phyloP scores from a whole-genome alignment of 2,329 filamentous ascomycete genomes.

The Alternaria panax region DNA sequence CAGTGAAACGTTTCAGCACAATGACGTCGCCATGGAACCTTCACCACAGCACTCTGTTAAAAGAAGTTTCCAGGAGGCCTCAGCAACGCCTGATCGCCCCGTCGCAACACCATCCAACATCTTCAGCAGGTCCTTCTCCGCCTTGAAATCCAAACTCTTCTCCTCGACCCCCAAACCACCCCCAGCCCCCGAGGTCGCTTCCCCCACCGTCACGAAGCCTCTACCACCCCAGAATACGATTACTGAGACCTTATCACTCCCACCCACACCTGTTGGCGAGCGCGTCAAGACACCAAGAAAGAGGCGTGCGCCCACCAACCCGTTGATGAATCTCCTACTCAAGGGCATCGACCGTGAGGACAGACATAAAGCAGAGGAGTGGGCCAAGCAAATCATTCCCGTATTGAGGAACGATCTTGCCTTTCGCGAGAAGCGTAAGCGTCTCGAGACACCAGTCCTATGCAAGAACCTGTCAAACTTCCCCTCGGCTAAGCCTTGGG shows the following conservation, averaged over 20 bases:
- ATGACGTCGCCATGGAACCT: slow-evolving; percentile 5
- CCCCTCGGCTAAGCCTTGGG: slow-evolving; percentile 44
- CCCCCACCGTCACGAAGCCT: slow-evolving; percentile 20
- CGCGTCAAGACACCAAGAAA: slow-evolving; percentile 26
- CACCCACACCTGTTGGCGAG: slow-evolving; percentile 40
- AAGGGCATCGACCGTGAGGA: slow-evolving; percentile 32
- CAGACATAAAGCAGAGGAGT: slow-evolving; percentile 28
- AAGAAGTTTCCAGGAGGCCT: slow-evolving; percentile 7
- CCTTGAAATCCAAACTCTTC: slow-evolving; percentile 29
- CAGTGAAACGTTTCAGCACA: slow-evolving; percentile 4
- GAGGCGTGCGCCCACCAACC: slow-evolving; percentile 23
- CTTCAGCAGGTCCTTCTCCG: slow-evolving; percentile 32
- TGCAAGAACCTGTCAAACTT: slow-evolving; percentile 37
- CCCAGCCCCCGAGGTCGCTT: slow-evolving; percentile 7
- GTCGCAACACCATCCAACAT: slow-evolving; percentile 20
- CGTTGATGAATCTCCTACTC: slow-evolving; percentile 26
- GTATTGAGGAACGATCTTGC: slow-evolving; percentile 27
- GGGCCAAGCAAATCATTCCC: slow-evolving; percentile 35
- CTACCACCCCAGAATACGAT: slow-evolving; percentile 23
- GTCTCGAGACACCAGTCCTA: slow-evolving; percentile 34
- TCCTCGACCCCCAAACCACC: slow-evolving; percentile 14
- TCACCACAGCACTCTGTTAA: slow-evolving; percentile 11
- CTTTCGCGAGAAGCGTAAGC: slow-evolving; percentile 40
- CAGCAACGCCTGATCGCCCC: slow-evolving; percentile 17
- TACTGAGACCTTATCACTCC: slow-evolving; percentile 33